phyloP scores from a whole-genome alignment of 2,329 filamentous ascomycete genomes.

The Bipolaris oryzae region DNA sequence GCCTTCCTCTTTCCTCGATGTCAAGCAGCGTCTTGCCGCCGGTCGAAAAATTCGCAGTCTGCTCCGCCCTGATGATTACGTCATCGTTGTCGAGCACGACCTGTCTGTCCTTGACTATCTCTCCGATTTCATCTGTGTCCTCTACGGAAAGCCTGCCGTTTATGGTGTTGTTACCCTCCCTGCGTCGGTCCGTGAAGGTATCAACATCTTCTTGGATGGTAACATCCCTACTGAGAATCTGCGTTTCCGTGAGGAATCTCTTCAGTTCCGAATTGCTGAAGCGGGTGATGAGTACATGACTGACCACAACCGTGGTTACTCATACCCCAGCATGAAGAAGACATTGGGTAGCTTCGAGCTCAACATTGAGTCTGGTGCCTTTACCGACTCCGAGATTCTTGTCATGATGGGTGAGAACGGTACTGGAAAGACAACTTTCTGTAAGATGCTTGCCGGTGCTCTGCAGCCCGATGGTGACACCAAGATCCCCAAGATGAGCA shows the following conservation, averaged over 20 bases:
- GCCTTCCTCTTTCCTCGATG: slow-evolving; percentile 97
- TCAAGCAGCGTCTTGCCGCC: slow-evolving; percentile 95
- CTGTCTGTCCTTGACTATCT: slow-evolving; percentile 97
- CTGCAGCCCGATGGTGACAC: slow-evolving; percentile 84
- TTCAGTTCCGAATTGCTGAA: slow-evolving; percentile 94
- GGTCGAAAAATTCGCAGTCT: slow-evolving; percentile 91
- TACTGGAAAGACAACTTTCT: slow-evolving; percentile 99
- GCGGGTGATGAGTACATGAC: slow-evolving; percentile 84
- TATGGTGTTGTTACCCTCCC: slow-evolving; percentile 98
- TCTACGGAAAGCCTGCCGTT: slow-evolving; percentile 93
- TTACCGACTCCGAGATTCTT: slow-evolving; percentile 97
- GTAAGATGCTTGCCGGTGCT: slow-evolving; percentile 90
- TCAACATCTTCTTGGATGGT: slow-evolving; percentile 98
- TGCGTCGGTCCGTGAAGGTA: slow-evolving; percentile 94
- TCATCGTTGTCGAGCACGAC: slow-evolving; percentile 99
- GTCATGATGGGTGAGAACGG: slow-evolving; percentile 99
- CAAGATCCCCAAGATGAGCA: slow-evolving; percentile 89
- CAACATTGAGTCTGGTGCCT: slow-evolving; percentile 78
- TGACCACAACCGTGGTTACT: slow-evolving; percentile 84
- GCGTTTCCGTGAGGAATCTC: slow-evolving; percentile 94
- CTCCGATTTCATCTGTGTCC: slow-evolving; percentile 96
- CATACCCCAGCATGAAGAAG: slow-evolving; percentile 91
- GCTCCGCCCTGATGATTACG: slow-evolving; percentile 86
- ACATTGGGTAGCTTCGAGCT: slow-evolving; percentile 88
- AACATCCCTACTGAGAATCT: slow-evolving; percentile 98